These are phyloP conservation scores for Dictyostelium brefeldianum DNA, from an alignment of 78 protist species.

Conservation along the genomic window DNA sequence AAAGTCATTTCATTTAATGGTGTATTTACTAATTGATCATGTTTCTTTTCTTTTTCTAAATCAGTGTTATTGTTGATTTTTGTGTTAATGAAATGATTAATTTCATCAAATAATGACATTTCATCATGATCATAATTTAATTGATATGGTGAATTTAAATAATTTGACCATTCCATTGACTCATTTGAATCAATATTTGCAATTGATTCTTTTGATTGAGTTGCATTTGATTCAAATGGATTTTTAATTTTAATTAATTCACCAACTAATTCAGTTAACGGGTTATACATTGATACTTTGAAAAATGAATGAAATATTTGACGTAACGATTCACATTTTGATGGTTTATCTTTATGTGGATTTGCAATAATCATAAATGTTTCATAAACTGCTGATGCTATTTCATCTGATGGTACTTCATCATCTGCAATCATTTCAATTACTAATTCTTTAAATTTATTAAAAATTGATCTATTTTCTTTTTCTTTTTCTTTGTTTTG, in stretches of 20 bases:
- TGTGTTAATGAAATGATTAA: background rate
- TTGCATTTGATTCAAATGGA: constrained; percentile 26
- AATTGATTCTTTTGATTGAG: constrained; percentile 1
- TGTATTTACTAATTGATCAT: background rate
- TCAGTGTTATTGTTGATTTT: constrained; percentile 4
- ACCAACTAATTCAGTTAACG: background rate
- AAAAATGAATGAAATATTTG: constrained; percentile 39
- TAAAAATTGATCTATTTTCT: constrained; percentile 53
- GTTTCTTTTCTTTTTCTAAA: background rate
- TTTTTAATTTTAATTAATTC: background rate
- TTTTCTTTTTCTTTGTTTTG: constrained; percentile 26
- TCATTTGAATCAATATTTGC: constrained; percentile 43
- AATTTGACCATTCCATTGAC: constrained; percentile 42
- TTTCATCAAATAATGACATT: constrained; percentile 22
- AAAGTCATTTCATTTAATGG: background rate
- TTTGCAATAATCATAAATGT: constrained; percentile 66
- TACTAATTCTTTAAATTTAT: constrained; percentile 51
- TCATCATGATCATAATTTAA: background rate
- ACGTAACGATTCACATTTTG: constrained; percentile 49
- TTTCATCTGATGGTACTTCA: constrained; percentile 53
- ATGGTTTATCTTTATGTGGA: constrained; percentile 48
- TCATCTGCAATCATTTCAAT: constrained; percentile 47
- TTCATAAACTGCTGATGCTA: constrained; percentile 52
- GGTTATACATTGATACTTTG: constrained; percentile 23
- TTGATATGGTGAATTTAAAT: background rate